phyloP scores from a whole-genome alignment of 2,329 filamentous ascomycete species.

The Diplodia corticola region DNA sequence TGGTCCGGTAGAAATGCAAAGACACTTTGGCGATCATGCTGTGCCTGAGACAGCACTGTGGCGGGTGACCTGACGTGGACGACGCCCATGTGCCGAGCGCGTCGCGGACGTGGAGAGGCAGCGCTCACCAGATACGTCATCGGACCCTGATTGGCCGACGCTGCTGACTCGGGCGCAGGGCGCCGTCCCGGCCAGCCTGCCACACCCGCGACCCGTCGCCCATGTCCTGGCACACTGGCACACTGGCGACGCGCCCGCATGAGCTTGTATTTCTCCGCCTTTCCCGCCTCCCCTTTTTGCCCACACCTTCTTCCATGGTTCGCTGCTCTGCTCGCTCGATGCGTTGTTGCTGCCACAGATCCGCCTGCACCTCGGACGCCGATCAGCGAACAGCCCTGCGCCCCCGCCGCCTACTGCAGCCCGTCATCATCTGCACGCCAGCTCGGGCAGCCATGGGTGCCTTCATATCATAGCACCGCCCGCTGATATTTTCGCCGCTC shows the following conservation, averaged over 20 bases:
- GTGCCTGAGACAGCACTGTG: neutral
- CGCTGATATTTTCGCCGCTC: neutral
- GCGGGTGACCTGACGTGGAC: conserved; percentile 1
- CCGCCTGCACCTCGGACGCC: neutral
- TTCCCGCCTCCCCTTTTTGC: conserved; percentile 4
- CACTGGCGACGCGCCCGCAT: no score
- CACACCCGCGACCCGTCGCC: conserved; percentile 14
- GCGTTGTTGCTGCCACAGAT: neutral
- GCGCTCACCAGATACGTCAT: neutral
- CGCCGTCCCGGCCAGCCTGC: conserved; percentile 3
- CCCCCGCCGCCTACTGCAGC: neutral
- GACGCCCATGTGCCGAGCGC: no score
- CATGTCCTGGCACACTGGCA: conserved; percentile 13
- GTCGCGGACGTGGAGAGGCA: neutral
- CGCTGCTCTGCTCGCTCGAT: neutral
- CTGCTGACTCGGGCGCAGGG: neutral
- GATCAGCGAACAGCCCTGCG: neutral
- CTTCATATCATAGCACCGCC: conserved; percentile 10
- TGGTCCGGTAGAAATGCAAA: neutral
- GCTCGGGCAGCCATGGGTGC: conserved; percentile 16
- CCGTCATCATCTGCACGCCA: neutral
- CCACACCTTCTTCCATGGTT: neutral
- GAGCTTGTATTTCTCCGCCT: conserved; percentile 13
- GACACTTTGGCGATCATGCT: neutral
- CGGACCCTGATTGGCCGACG: conserved; percentile 4